Evolutionary conservation across 2,329 filamentous ascomycete species (phyloP), one percentile per base, ranked within the genome.

Genomic region (Neonectria hederae): DNA sequence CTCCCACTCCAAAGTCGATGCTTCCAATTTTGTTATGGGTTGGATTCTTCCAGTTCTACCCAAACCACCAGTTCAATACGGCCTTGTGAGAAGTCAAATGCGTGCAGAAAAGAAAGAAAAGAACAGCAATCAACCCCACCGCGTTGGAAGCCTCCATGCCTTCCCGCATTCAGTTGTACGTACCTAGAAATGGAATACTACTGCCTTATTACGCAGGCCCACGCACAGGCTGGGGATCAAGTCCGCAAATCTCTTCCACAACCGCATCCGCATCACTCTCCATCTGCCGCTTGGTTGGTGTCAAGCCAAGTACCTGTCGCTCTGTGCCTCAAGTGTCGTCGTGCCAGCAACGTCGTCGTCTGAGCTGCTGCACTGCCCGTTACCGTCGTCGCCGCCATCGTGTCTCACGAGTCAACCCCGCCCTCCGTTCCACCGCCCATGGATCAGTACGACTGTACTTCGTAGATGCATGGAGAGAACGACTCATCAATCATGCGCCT

Each of bases 401-500:
- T 58, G 56, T 65, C 56, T 64, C 59, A 62, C 54, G 35, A 38
- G 35, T 17, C 35, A 38, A 42, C 46, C 62, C 49, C 35, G 35
- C 35, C 51, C 61, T 58, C 65, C 53, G 53, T 63, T 66, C 42
- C 65, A 63, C 60, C 55, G 65, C 32, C 53, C 26, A 28, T 54
- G 26, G 22, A 45, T 26, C 22, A 45, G 13, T 48, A 14, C 40
- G 30, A 51, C 35, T 42, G 32, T 57, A 48, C 38, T n/a, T 54
- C 62, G 48, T 28, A 10, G 28, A 28, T 53, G 30, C 63, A 60
- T 54, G 54, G 62, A 54, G 65, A 54, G 53, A 42, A 42, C 69
- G 65, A 58, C 54, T 65, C 62, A 51, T 65, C 43, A 46, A 65
- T 58, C 40, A 63, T 69, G 66, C 69, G 71, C 59, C 68, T 73